Base-by-base conservation (phyloP, 345 rosid genomes). In the Ceriops zippeliana region DNA sequence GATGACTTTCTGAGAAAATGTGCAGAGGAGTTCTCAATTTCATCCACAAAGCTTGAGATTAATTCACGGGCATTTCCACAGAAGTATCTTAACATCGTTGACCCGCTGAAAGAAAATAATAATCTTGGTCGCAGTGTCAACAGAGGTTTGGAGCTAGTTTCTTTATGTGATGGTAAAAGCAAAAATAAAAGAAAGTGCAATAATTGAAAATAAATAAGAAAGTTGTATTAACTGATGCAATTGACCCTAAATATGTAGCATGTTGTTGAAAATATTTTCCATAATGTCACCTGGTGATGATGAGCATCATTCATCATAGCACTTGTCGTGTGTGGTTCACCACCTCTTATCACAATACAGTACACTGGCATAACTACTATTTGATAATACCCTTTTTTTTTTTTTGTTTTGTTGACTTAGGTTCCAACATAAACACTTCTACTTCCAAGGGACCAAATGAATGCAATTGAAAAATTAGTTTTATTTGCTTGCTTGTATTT, bases 41-140 rank as follows among this genome's bases (percentile, higher is more conserved):
- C 89, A 32, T 65, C 69, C 17, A 83, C 67, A 58, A 69, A 78
- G 58, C 67, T 59, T 15, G 88, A 87, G 75, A 47, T 59, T 52
- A 66, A 67, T 58, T 70, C 75, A 30, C 74, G 79, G 65, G 80
- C 61, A 31, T 95, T 91, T 71, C 84, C 81, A 67, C 66, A 75
- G 60, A 91, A 82, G 83, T 81, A 84, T 79, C 77, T 95, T 54
- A 95, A 89, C 78, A 86, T 95, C 62, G 54, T 95, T 63, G 99
- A 91, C 86, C 97, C 99, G 71, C 69, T 91, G 61, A 89, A 82
- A 70, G 85, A 79, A 68, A 84, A 76, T 80, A 95, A 93, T 82
- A 93, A 93, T 83, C 87, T 93, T 10, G 97, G 97, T 20, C 96
- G 90, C 57, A 89, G 98, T 73, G 93, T 95, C 62, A 85, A 86